phyloP scores from a whole-genome alignment of 306 rosid species.

The Rubus idaeus region DNA sequence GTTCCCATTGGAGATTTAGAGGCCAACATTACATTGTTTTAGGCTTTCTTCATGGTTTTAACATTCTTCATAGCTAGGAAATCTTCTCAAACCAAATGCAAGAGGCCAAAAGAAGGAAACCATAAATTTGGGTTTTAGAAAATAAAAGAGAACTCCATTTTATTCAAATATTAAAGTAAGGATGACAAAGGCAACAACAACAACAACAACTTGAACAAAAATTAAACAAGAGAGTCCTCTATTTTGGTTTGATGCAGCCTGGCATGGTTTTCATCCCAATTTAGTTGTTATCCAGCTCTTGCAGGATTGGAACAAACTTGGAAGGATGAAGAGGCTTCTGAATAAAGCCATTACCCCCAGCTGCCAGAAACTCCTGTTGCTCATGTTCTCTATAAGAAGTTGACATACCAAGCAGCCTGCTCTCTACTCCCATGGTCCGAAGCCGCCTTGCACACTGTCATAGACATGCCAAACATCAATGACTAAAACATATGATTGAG shows the following conservation, averaged over 20 bases:
- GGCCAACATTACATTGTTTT: background rate
- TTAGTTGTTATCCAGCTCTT: conserved; percentile 8
- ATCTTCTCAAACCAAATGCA: background rate
- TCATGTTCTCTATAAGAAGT: background rate
- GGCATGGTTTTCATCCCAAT: background rate
- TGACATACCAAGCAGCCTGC: conserved; percentile 24
- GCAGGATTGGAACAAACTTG: conserved; percentile 25
- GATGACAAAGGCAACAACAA: background rate
- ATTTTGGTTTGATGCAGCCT: background rate
- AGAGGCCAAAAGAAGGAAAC: background rate
- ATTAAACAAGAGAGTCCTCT: background rate
- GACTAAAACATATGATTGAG: background rate
- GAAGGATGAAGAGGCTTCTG: conserved; percentile 27
- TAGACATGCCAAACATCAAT: background rate
- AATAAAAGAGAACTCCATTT: conserved; percentile 5
- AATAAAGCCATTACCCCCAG: conserved; percentile 18
- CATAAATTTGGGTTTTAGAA: background rate
- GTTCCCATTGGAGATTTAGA: background rate
- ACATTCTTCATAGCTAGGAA: background rate
- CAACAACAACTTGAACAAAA: background rate
- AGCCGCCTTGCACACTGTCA: conserved; percentile 21
- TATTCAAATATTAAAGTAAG: background rate
- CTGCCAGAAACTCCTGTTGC: conserved; percentile 19
- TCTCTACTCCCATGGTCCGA: conserved; percentile 17
- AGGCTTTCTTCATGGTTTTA: background rate